These are phyloP conservation scores for Amniculicola lignicola DNA, from an alignment of 495 filamentous ascomycete species.

Conservation along the genomic window DNA sequence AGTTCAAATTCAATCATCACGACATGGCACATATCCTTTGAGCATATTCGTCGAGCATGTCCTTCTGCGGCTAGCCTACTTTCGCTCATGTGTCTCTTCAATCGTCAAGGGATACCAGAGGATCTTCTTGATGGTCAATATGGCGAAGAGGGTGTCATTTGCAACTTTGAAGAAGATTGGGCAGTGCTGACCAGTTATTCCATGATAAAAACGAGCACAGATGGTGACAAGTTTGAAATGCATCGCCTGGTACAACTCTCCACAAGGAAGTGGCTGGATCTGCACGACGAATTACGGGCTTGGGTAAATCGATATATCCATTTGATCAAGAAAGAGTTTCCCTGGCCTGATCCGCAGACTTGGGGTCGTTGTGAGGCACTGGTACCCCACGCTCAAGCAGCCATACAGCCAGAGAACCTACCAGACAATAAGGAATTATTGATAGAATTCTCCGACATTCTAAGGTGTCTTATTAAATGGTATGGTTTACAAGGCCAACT, in stretches of 20 bases:
- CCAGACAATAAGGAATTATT: no score
- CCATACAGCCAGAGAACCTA: no score
- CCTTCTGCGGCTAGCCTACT: conserved; percentile 31
- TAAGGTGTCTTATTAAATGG: no score
- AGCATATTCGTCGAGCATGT: conserved; percentile 40
- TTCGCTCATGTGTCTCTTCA: conserved; percentile 35
- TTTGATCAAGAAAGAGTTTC: conserved; percentile 41
- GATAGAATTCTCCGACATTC: no score
- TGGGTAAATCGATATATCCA: conserved; percentile 43
- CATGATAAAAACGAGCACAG: conserved; percentile 24
- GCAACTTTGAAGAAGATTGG: conserved; percentile 23
- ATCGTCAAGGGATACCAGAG: conserved; percentile 34
- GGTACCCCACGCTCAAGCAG: conserved; percentile 36
- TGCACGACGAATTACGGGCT: conserved; percentile 40
- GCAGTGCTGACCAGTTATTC: conserved; percentile 24
- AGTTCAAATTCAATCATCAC: conserved; percentile 47
- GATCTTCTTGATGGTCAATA: conserved; percentile 19
- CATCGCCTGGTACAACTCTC: conserved; percentile 51
- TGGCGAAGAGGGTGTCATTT: background rate
- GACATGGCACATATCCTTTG: conserved; percentile 48
- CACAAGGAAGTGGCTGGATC: conserved; percentile 47
- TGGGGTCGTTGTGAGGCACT: conserved; percentile 31
- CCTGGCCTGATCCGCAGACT: conserved; percentile 36
- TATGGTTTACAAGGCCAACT: no score
- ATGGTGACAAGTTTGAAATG: conserved; percentile 45